A percentile compares a stretch with the other conserved stretches of the same genome.
phyloP scores from a whole-genome alignment of 257 asterid genomes.

The Apocynum venetum region DNA sequence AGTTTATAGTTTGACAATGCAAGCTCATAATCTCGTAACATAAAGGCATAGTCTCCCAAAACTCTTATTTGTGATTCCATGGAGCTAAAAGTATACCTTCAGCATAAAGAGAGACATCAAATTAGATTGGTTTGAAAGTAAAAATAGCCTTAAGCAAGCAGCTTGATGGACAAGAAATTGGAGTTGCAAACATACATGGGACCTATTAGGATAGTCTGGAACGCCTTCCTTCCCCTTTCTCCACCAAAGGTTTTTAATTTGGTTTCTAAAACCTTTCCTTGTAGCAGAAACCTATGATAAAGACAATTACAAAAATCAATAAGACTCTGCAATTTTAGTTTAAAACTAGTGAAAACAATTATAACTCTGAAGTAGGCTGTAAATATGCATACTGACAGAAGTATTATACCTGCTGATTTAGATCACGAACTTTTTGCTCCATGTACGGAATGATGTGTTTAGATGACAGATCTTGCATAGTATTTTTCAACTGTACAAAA shows the following conservation, averaged over 20 bases:
- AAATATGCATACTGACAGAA: conserved; percentile 9
- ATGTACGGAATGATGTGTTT: conserved; percentile 90
- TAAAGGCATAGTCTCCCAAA: conserved; percentile 95
- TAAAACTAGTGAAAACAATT: not conserved
- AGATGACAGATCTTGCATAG: conserved; percentile 79
- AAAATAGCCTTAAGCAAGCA: conserved; percentile 17
- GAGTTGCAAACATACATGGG: conserved; percentile 47
- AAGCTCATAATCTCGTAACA: conserved; percentile 96
- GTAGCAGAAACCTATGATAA: conserved; percentile 84
- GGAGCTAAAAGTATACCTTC: conserved; percentile 93
- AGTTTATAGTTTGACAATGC: conserved; percentile 94
- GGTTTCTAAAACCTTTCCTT: conserved; percentile 95
- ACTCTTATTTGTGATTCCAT: conserved; percentile 92
- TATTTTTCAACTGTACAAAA: conserved; percentile 57
- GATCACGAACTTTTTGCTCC: conserved; percentile 89
- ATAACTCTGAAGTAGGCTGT: conserved; percentile 8
- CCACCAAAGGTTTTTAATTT: conserved; percentile 98
- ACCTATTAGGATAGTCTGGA: conserved; percentile 64
- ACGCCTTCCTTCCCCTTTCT: conserved; percentile 96
- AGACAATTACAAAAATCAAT: conserved; percentile 9
- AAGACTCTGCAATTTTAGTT: conserved; percentile 13
- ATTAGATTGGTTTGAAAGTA: conserved; percentile 22
- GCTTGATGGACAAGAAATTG: conserved; percentile 16
- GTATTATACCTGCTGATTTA: conserved; percentile 81
- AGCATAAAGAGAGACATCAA: conserved; percentile 34